phyloP scores from a whole-genome alignment of 2,329 filamentous ascomycete genomes.

The Raffaelea albimanens region DNA sequence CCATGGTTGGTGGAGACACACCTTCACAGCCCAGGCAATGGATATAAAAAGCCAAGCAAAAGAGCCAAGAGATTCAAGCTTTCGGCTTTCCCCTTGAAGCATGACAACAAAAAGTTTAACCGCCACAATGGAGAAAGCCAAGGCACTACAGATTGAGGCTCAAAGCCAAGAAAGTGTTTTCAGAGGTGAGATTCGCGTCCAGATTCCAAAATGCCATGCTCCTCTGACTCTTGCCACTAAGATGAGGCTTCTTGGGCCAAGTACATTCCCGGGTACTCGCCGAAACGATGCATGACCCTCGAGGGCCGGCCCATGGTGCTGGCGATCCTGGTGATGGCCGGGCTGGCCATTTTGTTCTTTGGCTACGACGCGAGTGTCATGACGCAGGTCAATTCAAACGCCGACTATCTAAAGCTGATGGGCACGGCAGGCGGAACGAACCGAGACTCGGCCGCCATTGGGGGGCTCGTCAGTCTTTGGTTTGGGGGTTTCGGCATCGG shows the following conservation, averaged over 20 bases:
- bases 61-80: too few relatives aligned
- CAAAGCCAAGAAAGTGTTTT: too few relatives aligned
- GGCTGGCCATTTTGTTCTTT: constrained; percentile 60
- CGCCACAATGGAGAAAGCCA: too few relatives aligned
- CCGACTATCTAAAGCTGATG: neutral
- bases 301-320: constrained; percentile 32
- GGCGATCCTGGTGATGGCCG: constrained; percentile 54
- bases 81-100: too few relatives aligned
- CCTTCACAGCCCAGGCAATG: too few relatives aligned
- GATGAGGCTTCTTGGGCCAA: neutral
- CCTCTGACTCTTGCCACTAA: too few relatives aligned
- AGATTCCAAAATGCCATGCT: too few relatives aligned
- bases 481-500: neutral
- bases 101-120: too few relatives aligned
- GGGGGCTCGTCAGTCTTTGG: neutral
- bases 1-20: too few relatives aligned
- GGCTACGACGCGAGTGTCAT: constrained; percentile 32
- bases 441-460: neutral
- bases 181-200: too few relatives aligned
- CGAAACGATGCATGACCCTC: neutral
- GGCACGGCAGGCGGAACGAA: neutral
- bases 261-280: neutral
- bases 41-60: too few relatives aligned
- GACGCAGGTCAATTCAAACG: neutral
- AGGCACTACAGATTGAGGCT: too few relatives aligned